Evolutionary conservation across 2,329 filamentous ascomycete genomes (phyloP), one percentile per base, ranked within the genome.

Genomic region (Botrytis galanthina): DNA sequence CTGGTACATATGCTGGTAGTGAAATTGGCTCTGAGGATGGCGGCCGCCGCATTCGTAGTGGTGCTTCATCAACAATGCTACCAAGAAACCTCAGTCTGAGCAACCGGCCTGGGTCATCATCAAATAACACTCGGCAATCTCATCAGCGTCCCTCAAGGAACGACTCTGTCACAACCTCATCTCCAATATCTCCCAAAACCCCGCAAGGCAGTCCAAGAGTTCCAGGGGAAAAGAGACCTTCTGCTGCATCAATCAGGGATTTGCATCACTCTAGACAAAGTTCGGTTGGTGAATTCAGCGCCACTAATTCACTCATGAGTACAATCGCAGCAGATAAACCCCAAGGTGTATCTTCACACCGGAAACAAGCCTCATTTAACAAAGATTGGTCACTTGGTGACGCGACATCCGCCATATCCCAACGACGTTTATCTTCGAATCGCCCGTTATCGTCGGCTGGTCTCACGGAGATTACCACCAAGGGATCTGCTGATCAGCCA

Each of bases 231-330:
- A 83, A 84, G 71, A 87, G 87, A 71, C 93, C 94, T 4, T 97
- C 93, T 20, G 93, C 93, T 73, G 93, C 93, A 54, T 95, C 93
- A 18, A 87, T 97, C 59, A 89, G 94, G 77, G 93, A 94, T 74
- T 84, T 97, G 78, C 91, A 96, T 79, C 93, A 97, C 81, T 93
- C 92, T 59, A 89, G 94, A 60, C 91, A 94, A 74, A 94, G 97
- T 83, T 98, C 95, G 29, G 74, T 75, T 59, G 79, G 77, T 64
- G 79, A 81, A 54, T 79, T 78, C 16, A 84, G 85, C 8, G 87
- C 85, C 74, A 76, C 86, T 32, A 26, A 68, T 60, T 79, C 82
- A 29, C 79, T 82, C 37, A 84, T 84, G 75, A 84, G 84, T 54
- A 83, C 84, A 2, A 84, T 86, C 75, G 81, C 71, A 68, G 73